Conservation (phyloP, 192 early-diverging fungal genomes). For the Gorgonomyces haynaldii region DNA sequence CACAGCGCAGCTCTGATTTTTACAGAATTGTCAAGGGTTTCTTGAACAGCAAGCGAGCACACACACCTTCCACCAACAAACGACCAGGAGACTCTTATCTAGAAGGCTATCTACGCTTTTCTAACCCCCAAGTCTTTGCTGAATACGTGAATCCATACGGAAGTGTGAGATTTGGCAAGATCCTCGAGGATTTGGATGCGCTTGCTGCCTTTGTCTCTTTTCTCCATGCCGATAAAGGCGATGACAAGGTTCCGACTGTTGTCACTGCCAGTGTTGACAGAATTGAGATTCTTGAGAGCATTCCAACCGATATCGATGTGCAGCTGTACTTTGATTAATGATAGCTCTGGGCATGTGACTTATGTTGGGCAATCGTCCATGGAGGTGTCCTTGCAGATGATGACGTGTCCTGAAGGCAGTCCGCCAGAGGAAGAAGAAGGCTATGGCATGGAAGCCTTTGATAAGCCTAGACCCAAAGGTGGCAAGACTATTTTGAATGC, state of each 20-base stretch:
- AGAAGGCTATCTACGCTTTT: slow-evolving; percentile 67
- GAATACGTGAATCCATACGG: slow-evolving; percentile 73
- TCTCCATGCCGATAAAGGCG: slow-evolving; percentile 53
- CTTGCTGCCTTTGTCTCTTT: slow-evolving; percentile 72
- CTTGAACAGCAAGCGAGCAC: no score
- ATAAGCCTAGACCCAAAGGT: not conserved
- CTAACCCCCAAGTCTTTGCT: slow-evolving; percentile 57
- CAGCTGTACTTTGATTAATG: no score
- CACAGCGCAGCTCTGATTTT: no score
- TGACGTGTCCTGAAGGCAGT: slow-evolving; percentile 16
- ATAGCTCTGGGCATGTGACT: slow-evolving; percentile 68
- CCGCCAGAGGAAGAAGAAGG: slow-evolving; percentile 10
- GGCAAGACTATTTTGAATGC: slow-evolving; percentile 46
- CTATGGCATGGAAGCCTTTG: slow-evolving; percentile 34
- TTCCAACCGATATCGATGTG: slow-evolving; percentile 56
- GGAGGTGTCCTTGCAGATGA: slow-evolving; percentile 49
- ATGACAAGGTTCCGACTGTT: slow-evolving; percentile 16
- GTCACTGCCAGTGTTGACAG: slow-evolving; percentile 65
- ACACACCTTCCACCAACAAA: no score
- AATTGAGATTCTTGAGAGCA: slow-evolving; percentile 58
- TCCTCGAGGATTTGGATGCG: slow-evolving; percentile 73
- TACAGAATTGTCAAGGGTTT: no score
- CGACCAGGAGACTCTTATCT: slow-evolving; percentile 44
- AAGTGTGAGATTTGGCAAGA: slow-evolving; percentile 53
- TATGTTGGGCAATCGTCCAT: slow-evolving; percentile 77